Conservation (phyloP, 495 filamentous ascomycete species). For the Penicillium pancosmium region DNA sequence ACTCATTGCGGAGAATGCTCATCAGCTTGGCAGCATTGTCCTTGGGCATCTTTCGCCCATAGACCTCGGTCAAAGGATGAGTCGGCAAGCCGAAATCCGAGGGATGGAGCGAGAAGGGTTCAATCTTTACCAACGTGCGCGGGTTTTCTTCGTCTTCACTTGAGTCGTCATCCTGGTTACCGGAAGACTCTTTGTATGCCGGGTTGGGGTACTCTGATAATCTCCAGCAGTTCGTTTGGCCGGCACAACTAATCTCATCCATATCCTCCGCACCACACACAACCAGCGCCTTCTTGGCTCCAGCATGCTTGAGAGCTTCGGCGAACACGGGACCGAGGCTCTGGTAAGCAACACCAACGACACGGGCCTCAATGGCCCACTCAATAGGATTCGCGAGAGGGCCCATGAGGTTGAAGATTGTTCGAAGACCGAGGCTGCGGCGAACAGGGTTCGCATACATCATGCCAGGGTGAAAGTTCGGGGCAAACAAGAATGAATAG, state of each 20-base stretch:
- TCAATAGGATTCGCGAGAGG: slow-evolving; percentile 89
- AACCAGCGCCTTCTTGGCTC: slow-evolving; percentile 80
- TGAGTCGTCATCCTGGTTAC: slow-evolving; percentile 34
- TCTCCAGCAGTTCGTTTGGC: slow-evolving; percentile 84
- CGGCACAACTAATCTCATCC: slow-evolving; percentile 92
- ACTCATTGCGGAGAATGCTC: slow-evolving; percentile 70
- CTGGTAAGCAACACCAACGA: slow-evolving; percentile 87
- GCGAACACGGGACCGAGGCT: slow-evolving; percentile 86
- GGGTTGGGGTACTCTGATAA: slow-evolving; percentile 60
- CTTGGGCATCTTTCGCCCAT: slow-evolving; percentile 78
- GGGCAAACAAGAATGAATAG: slow-evolving; percentile 96
- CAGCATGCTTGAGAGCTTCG: slow-evolving; percentile 76
- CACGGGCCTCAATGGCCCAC: slow-evolving; percentile 77
- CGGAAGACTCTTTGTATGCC: slow-evolving; percentile 31
- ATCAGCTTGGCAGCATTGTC: slow-evolving; percentile 86
- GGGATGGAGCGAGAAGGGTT: slow-evolving; percentile 75
- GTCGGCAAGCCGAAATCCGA: slow-evolving; percentile 79
- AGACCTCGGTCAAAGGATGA: slow-evolving; percentile 75
- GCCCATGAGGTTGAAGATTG: slow-evolving; percentile 95
- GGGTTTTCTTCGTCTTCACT: slow-evolving; percentile 40
- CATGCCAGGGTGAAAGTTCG: slow-evolving; percentile 95
- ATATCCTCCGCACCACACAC: slow-evolving; percentile 94
- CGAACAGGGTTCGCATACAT: slow-evolving; percentile 80
- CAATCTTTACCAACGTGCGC: slow-evolving; percentile 56
- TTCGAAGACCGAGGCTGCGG: slow-evolving; percentile 82